These are phyloP conservation scores for Skeletonema costatum DNA, from an alignment of 108 stramenopile species.

Conservation along the genomic window DNA sequence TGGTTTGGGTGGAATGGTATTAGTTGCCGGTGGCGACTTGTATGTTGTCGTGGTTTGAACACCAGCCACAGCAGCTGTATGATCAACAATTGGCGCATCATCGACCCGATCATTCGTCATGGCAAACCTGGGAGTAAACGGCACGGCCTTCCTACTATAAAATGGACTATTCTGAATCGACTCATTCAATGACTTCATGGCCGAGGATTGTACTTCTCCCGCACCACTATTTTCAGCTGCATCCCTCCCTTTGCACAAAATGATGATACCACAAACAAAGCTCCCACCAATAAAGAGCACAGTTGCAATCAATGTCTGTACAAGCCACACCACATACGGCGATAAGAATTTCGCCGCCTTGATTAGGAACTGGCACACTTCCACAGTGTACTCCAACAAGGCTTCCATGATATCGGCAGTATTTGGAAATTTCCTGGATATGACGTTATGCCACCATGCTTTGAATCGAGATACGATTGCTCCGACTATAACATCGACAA, in stretches of 20 bases:
- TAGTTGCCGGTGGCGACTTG: not conserved
- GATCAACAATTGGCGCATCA: not conserved
- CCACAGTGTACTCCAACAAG: not conserved
- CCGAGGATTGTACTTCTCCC: not conserved
- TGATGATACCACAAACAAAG: not conserved
- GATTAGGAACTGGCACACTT: not conserved
- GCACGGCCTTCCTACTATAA: constrained; percentile 1
- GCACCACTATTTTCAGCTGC: not conserved
- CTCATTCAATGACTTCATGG: not conserved
- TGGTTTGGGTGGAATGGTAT: not conserved
- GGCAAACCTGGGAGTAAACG: not conserved
- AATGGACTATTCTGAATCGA: not conserved
- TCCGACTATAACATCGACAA: not conserved
- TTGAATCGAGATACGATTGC: not conserved
- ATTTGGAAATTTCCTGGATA: not conserved
- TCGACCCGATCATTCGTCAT: not conserved
- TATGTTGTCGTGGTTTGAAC: not conserved
- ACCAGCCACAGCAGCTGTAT: not conserved
- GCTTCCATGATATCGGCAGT: not conserved
- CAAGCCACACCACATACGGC: not conserved
- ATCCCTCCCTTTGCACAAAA: not conserved
- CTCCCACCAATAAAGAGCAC: not conserved
- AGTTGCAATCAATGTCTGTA: not conserved
- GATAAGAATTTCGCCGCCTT: not conserved
- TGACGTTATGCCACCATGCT: not conserved